phyloP scores from a whole-genome alignment of 768 basidiomycete genomes.

The Leucocoprinus sp. region DNA sequence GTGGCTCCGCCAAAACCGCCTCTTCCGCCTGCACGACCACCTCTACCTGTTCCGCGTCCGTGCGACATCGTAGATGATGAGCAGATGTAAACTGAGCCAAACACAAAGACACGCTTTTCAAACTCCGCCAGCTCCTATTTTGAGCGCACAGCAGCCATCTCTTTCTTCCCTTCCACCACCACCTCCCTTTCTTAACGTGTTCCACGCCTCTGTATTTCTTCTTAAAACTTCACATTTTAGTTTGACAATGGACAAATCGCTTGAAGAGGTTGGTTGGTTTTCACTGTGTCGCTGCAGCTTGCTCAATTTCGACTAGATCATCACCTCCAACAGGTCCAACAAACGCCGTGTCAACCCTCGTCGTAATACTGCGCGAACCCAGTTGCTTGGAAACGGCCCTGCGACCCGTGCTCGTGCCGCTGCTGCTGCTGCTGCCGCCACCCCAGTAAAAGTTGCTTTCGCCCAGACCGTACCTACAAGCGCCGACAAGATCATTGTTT shows the following conservation, averaged over 20 bases:
- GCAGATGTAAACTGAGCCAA: slow-evolving; percentile 12
- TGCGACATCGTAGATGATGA: slow-evolving; percentile 24
- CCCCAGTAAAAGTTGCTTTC: slow-evolving; percentile 32
- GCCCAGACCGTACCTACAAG: slow-evolving; percentile 26
- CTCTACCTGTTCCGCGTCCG: slow-evolving; percentile 33
- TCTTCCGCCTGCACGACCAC: slow-evolving; percentile 38
- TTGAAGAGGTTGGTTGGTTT: slow-evolving; percentile 69
- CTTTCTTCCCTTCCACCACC: slow-evolving; percentile 14
- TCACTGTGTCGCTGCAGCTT: slow-evolving; percentile 12
- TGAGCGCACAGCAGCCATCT: slow-evolving; percentile 27
- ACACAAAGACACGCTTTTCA: slow-evolving; percentile 20
- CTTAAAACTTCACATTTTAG: slow-evolving; percentile 2
- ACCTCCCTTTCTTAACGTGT: slow-evolving; percentile 16
- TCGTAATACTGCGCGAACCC: slow-evolving; percentile 41
- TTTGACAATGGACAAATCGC: slow-evolving; percentile 67
- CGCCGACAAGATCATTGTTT: slow-evolving; percentile 91
- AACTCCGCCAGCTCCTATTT: slow-evolving; percentile 30
- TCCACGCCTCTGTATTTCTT: slow-evolving; percentile 12
- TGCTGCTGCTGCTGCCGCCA: slow-evolving; percentile 30
- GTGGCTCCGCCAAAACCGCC: slow-evolving; percentile 50
- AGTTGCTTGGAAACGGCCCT: slow-evolving; percentile 55
- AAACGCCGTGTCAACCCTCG: slow-evolving; percentile 38
- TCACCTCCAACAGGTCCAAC: slow-evolving; percentile 47
- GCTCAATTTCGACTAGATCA: slow-evolving; percentile 43
- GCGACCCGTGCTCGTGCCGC: slow-evolving; percentile 35